Conservation (phyloP, 257 asterid species). For the Petrea volubilis region DNA sequence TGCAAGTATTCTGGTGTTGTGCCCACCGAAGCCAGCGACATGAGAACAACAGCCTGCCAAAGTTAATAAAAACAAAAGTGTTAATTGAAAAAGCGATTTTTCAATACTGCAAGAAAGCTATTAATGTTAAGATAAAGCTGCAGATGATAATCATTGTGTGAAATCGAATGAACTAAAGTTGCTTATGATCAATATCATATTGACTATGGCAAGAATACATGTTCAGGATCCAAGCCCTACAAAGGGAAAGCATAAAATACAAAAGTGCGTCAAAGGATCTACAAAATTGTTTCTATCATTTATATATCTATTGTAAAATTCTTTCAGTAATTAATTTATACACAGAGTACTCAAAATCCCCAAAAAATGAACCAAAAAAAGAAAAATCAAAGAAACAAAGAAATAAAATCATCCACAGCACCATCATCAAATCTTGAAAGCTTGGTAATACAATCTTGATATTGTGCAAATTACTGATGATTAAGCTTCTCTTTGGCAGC, state of each 20-base stretch:
- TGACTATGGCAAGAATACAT: too few species aligned
- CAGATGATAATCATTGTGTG: too few species aligned
- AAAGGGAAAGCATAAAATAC: constrained; percentile 55
- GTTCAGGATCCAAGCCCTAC: too few species aligned
- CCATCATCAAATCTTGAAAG: too few species aligned
- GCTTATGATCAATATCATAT: too few species aligned
- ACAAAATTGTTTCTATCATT: constrained; percentile 32
- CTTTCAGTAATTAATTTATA: constrained; percentile 31
- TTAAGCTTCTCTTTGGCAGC: background rate
- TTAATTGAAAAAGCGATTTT: too few species aligned
- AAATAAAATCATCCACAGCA: too few species aligned
- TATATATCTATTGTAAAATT: constrained; percentile 38
- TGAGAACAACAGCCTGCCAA: constrained; percentile 47
- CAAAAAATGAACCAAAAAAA: background rate
- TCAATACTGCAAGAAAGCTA: too few species aligned
- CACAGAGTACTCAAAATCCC: constrained; percentile 35
- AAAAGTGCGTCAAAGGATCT: background rate
- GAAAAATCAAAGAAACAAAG: too few species aligned
- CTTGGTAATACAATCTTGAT: background rate
- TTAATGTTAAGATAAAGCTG: too few species aligned
- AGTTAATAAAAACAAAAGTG: constrained; percentile 39
- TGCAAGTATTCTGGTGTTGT: constrained; percentile 31
- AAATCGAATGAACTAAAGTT: too few species aligned
- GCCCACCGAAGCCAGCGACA: constrained; percentile 50
- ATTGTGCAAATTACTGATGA: background rate